Conservation (phyloP, 2,329 filamentous ascomycete genomes). For the Ascomycota sp. region DNA sequence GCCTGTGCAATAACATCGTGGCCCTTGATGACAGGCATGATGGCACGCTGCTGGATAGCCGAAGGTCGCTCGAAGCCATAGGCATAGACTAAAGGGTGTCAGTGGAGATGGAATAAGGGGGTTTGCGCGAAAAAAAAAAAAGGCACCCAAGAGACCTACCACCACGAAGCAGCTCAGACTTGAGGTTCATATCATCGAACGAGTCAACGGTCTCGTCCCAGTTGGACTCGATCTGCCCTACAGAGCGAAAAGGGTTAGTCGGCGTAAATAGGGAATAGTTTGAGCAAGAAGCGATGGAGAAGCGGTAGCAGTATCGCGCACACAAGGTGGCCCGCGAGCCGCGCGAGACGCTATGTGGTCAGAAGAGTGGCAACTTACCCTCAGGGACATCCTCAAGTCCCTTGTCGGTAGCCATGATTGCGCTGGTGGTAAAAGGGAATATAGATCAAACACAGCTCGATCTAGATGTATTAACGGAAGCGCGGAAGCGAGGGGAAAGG, state of each 20-base stretch:
- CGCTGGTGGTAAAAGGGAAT: constrained; percentile 32
- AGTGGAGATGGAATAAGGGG: not conserved
- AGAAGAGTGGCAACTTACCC: constrained; percentile 33
- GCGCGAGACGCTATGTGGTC: not conserved
- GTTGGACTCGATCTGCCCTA: constrained; percentile 99
- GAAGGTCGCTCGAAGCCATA: constrained; percentile 99
- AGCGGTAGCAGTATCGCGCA: not conserved
- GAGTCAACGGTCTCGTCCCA: constrained; percentile 99
- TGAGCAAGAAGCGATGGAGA: too few relatives aligned
- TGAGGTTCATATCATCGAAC: constrained; percentile 95
- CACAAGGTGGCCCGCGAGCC: not conserved
- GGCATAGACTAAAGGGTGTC: constrained; percentile 47
- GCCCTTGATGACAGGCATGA: constrained; percentile 99
- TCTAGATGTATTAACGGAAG: constrained; percentile 30
- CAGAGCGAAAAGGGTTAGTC: constrained; percentile 5
- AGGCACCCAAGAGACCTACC: constrained; percentile 21
- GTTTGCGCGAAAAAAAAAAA: not conserved
- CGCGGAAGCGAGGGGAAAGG: constrained; percentile 8
- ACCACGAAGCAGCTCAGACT: constrained; percentile 91
- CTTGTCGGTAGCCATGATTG: constrained; percentile 97
- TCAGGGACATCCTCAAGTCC: constrained; percentile 96
- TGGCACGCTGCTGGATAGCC: constrained; percentile 98
- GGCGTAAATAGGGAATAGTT: not conserved
- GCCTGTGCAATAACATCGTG: constrained; percentile 99
- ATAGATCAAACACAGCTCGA: constrained; percentile 62